Base-by-base conservation (phyloP, 1,139 yeast genomes). In the Suhomyces maxii region DNA sequence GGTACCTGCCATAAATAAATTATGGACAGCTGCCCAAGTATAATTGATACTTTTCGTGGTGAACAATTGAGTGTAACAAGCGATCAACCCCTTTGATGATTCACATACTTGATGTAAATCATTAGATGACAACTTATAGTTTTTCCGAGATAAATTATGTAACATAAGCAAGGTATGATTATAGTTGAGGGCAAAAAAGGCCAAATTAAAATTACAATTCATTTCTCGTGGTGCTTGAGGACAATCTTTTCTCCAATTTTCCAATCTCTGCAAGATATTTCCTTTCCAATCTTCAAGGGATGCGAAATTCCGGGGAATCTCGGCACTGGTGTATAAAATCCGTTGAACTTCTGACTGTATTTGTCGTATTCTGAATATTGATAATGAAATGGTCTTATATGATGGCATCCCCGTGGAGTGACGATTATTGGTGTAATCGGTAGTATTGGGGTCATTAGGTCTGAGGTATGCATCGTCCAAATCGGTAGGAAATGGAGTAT, bases 21-120 rank as follows among this genome's bases (percentile, higher is more conserved):
- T 89, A 62, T 89, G 95, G 2, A 89, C 93, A 0, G 95, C 95
- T 1, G 91, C 93, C 97, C 97, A 90, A 0, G 97, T 89, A 65
- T 87, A 90, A 62, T 89, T 89, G 51, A 89, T 77, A 40, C 80
- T 73, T 54, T 80, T 80, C 32, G 75, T 75, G 18, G 69, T 65
- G 53, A 79, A 79, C 37, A 89, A 68, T 42, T 77, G 79, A 40
- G 77, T 69, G 61, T 88, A 90, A 37, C 83, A 77, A 39, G 74
- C 70, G 45, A 89, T 84, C 36, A 89, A 77, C 39, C 83, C 84
- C 53, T 78, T 79, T 1, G 95, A 80, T 1, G 91, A 80, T 28
- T 79, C 81, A 13, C 80, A 77, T n/a, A 88, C 80, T 39, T 77
- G 75, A 28, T 71, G 55, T 53, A 80, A 79, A 42, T 88, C 88